Percentiles rank a stretch among this genome's conserved stretches.
phyloP scores from a whole-genome alignment of 768 basidiomycete genomes.

The Tricholoma hemisulphureum region DNA sequence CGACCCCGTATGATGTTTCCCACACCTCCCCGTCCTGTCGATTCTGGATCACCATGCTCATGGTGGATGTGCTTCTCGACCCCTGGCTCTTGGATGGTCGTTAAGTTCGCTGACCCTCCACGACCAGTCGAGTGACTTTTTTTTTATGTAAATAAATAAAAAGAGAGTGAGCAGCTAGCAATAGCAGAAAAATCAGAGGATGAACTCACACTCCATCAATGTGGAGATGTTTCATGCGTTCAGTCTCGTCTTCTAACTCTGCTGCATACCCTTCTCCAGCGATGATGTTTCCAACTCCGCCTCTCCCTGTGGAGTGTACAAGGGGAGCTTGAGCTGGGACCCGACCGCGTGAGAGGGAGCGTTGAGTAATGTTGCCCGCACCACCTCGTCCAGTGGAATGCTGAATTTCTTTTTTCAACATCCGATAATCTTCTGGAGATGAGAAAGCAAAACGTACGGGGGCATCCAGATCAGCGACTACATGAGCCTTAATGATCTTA shows the following conservation, averaged over 20 bases:
- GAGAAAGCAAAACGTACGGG: slow-evolving; percentile 32
- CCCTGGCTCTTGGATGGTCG: not conserved
- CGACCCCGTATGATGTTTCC: slow-evolving; percentile 8
- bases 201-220: slow-evolving; percentile 1
- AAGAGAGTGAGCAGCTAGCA: too few relatives aligned
- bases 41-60: not conserved
- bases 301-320: slow-evolving; percentile 56
- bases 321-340: slow-evolving; percentile 7
- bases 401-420: slow-evolving; percentile 21
- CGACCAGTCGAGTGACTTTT: slow-evolving; percentile 8
- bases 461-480: slow-evolving; percentile 26
- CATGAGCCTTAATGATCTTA: slow-evolving; percentile 35
- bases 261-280: slow-evolving; percentile 5
- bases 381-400: slow-evolving; percentile 69
- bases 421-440: slow-evolving; percentile 1
- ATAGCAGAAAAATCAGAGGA: too few relatives aligned
- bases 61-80: slow-evolving; percentile 4
- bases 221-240: not conserved
- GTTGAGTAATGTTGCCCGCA: slow-evolving; percentile 55
- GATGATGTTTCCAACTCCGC: slow-evolving; percentile 60
- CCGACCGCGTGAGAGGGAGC: slow-evolving; percentile 51
- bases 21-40: slow-evolving; percentile 7
- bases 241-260: slow-evolving; percentile 12
- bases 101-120: slow-evolving; percentile 5
- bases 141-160: not conserved